Conservation (phyloP, 495 filamentous ascomycete species). For the Penicillium simplicissimum region DNA sequence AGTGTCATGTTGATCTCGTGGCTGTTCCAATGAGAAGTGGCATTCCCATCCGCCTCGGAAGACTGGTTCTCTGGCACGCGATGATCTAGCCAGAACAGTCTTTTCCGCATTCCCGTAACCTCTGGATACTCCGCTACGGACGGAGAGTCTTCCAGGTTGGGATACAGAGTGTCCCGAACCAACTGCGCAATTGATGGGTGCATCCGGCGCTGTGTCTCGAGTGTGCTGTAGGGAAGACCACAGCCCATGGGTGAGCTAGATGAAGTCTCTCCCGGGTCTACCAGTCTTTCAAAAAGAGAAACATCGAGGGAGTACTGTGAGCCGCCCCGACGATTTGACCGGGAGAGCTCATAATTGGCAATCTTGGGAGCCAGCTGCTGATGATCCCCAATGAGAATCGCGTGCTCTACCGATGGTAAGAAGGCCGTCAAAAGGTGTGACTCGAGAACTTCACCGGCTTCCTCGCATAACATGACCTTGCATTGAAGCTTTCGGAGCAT, state of each 20-base stretch:
- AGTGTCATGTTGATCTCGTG: constrained; percentile 66
- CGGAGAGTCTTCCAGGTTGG: neutral
- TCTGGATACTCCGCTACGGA: neutral
- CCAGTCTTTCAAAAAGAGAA: neutral
- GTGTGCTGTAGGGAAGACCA: neutral
- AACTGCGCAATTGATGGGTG: neutral
- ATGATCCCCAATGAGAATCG: constrained; percentile 78
- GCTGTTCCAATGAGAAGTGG: constrained; percentile 65
- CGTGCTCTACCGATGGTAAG: constrained; percentile 68
- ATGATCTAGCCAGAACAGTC: constrained; percentile 79
- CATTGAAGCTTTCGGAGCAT: neutral
- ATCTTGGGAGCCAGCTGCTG: constrained; percentile 70
- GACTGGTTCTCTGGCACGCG: constrained; percentile 51
- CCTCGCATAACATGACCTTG: neutral
- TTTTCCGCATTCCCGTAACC: constrained; percentile 54
- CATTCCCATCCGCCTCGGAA: constrained; percentile 36
- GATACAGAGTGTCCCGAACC: neutral
- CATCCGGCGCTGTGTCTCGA: neutral
- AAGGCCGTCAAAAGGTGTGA: constrained; percentile 68
- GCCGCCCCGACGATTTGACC: neutral
- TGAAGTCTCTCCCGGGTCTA: neutral
- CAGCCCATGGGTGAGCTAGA: neutral
- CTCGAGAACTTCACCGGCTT: neutral
- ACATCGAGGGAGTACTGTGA: neutral
- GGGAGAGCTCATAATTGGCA: constrained; percentile 58